These are phyloP conservation scores for Leavenworthia alabamica DNA, from an alignment of 345 rosid genomes.

Conservation along the genomic window DNA sequence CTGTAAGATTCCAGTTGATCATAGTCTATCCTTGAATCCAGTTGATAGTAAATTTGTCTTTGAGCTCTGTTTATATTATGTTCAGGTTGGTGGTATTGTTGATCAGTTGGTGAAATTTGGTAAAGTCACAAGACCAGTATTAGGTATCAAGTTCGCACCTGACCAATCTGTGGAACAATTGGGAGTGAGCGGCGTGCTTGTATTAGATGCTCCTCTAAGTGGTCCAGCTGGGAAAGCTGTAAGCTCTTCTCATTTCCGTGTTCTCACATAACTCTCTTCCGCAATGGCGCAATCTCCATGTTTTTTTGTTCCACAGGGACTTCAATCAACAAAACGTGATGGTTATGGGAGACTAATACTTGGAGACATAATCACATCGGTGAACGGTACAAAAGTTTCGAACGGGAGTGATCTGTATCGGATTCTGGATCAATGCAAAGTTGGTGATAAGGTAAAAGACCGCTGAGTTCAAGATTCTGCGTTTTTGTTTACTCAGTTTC, in stretches of 20 bases:
- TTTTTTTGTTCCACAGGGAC: conserved; percentile 47
- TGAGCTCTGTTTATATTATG: conserved; percentile 1
- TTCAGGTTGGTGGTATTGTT: conserved; percentile 83
- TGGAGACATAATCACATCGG: conserved; percentile 89
- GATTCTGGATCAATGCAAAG: conserved; percentile 87
- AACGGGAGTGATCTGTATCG: conserved; percentile 90
- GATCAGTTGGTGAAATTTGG: conserved; percentile 89
- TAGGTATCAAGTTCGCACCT: conserved; percentile 95
- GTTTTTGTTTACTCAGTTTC: background rate
- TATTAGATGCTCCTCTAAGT: conserved; percentile 80
- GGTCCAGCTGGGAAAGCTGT: conserved; percentile 99
- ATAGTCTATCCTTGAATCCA: background rate
- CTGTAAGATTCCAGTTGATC: no score
- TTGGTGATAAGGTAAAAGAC: conserved; percentile 70
- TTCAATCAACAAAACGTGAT: conserved; percentile 78
- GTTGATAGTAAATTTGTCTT: background rate
- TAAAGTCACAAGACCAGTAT: conserved; percentile 81
- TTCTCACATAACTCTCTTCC: background rate
- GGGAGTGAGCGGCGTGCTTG: conserved; percentile 97
- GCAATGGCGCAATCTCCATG: no score
- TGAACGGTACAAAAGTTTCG: conserved; percentile 63
- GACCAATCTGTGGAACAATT: conserved; percentile 95
- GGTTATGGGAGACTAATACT: conserved; percentile 77
- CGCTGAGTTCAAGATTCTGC: background rate
- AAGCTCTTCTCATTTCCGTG: conserved; percentile 20